Conservation (phyloP, 805 yeast species). For the Metschnikowia cerradonensis region DNA sequence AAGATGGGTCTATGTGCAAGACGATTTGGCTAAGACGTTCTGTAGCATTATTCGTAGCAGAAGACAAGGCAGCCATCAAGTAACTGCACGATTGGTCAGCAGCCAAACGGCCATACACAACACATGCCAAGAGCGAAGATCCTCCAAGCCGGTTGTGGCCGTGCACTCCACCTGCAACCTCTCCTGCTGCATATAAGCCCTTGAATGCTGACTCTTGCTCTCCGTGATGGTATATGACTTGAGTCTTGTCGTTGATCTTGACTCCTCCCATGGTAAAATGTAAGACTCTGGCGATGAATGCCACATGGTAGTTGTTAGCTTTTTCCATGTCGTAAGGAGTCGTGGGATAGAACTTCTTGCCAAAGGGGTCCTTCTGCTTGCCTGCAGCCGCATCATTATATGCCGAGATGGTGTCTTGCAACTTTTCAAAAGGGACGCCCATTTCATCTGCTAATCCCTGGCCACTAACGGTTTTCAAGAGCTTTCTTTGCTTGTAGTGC, state of each 20-base stretch:
- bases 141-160: slow-evolving; percentile 45
- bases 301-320: slow-evolving; percentile 43
- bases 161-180: slow-evolving; percentile 45
- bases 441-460: slow-evolving; percentile 41
- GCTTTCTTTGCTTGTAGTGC: slow-evolving; percentile 53
- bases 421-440: slow-evolving; percentile 26
- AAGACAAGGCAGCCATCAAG: slow-evolving; percentile 15
- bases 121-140: slow-evolving; percentile 42
- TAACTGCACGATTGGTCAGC: slow-evolving; percentile 39
- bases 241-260: slow-evolving; percentile 45
- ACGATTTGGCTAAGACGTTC: slow-evolving; percentile 17
- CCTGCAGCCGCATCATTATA: slow-evolving; percentile 43
- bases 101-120: slow-evolving; percentile 41
- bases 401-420: slow-evolving; percentile 31
- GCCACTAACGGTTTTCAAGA: slow-evolving; percentile 47
- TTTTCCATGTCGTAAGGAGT: slow-evolving; percentile 37
- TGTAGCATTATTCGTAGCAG: slow-evolving; percentile 3
- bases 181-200: slow-evolving; percentile 43
- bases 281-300: slow-evolving; percentile 52
- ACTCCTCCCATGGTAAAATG: slow-evolving; percentile 75
- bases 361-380: slow-evolving; percentile 36
- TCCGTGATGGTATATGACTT: slow-evolving; percentile 29
- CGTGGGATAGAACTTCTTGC: slow-evolving; percentile 47
- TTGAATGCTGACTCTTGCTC: slow-evolving; percentile 25
- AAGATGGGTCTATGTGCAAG: slow-evolving; percentile 26